Evolutionary conservation across 345 rosid species (phyloP), one percentile per base, ranked within the genome.

Genomic region (Odontarrhena argentea): DNA sequence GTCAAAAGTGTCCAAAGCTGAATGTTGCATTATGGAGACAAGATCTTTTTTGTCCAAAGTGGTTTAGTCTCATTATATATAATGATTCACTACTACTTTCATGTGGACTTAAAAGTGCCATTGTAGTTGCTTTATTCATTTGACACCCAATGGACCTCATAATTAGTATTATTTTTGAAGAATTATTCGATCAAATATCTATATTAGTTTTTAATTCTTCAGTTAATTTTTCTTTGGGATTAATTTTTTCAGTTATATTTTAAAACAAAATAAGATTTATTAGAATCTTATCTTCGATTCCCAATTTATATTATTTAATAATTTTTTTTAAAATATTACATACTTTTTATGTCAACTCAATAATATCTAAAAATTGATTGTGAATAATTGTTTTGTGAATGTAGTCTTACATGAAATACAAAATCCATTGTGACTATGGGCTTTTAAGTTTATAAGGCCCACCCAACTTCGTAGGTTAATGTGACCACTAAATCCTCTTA

Each of bases 381-480:
- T 18, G 22, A 18, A 18, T 18, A 18, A 18, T 18, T 18, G 22
- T 18, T 18, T 18, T 18, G 22, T 18, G 22, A 18, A 18, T 18
- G 22, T 18, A 18, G 22, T 18, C 22, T 18, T 18, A 18, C 22
- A 18, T 18, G 1, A 1, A 18, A 18, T 18, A 18, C 22, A 18
- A 18, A 18, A 18, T 28, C 6, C n/a, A 25, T 5, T n/a, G 34
- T 26, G 18, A 12, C 4, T 14, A 58, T 57, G 60, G 70, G 71
- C 42, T 65, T 47, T 40, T 13, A 18, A 64, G 45, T 24, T 24
- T 48, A 3, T 42, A 18, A 38, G 58, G 56, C 68, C 57, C 68
- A 45, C 68, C 57, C 68, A 45, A 30, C 14, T 44, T 58, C 4
- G 68, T 53, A 35, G 49, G 49, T 51, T 86, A 87, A 87, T 82